Base-by-base conservation (phyloP, 2,329 filamentous ascomycete species). In the Geosmithia putterillii region DNA sequence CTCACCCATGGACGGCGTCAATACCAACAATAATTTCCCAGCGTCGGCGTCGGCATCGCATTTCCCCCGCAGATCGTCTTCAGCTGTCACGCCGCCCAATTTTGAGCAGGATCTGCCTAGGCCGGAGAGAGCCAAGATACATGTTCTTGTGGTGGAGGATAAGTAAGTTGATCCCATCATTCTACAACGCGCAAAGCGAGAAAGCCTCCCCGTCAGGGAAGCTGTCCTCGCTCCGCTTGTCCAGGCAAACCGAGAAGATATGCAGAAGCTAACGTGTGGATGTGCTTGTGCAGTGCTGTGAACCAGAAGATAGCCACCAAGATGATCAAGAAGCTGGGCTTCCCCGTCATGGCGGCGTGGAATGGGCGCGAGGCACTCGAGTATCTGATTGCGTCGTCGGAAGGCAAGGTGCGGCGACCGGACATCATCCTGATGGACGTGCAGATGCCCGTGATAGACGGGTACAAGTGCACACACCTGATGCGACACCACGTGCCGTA, bases 351-450 rank as follows among this genome's bases (percentile, higher is more conserved):
- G 7, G 83, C 83, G 1, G 78, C 80, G 0, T 86, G 81, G 80
- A 87, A 88, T 51, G 85, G 85, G 20, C 77, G 83, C 56, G 84
- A 90, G 55, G 85, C 83, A 1, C 66, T 90, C 15, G 80, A 88
- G 18, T 88, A 88, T 55, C 65, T 90, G 15, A 57, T 72, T 40
- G 69, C 69, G 3, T 73, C 76, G 1, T 66, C 70, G 19, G 53
- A 61, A 7, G 70, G 67, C 21, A 63, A 67, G 23, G 66, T 73
- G 38, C 61, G 64, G 10, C 76, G 76, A 42, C 84, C 85, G 0
- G 77, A 86, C 50, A 77, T 90, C 7, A 86, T 90, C 43, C 64
- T 89, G 35, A 86, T 86, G 82, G 82, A 86, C 54, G 79, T 84
- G 1, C 81, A 85, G 58, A 84, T 85, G 78, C 76, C 79, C 21